Evolutionary conservation across 2,329 filamentous ascomycete species (phyloP).

Genomic region (Zasmidium angulare): DNA sequence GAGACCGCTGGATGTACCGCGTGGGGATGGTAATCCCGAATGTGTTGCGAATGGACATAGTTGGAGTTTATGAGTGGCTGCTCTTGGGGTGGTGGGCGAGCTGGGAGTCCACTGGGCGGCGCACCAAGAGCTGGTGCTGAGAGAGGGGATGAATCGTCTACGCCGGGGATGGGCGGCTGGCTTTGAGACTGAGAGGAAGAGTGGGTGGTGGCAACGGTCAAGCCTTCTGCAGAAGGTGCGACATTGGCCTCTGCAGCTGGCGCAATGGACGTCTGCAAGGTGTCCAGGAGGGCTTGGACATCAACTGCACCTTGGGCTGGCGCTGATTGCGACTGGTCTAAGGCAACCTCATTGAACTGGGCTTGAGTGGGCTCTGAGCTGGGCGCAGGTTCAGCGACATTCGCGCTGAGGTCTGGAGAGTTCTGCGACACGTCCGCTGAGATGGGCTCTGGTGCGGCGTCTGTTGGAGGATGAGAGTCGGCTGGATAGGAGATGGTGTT

Average conservation of each 20-base stretch:
- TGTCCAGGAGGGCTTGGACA: constrained; percentile 49
- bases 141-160: constrained; percentile 33
- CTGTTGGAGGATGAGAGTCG: constrained; percentile 13
- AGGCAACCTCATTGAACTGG: constrained; percentile 25
- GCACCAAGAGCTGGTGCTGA: constrained; percentile 32
- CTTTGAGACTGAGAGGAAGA: constrained; percentile 24
- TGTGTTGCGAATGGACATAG: constrained; percentile 49
- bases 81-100: constrained; percentile 51
- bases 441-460: constrained; percentile 12
- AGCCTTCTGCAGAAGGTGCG: constrained; percentile 34
- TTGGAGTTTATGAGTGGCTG: constrained; percentile 49
- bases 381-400: constrained; percentile 10
- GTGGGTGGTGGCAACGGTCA: constrained; percentile 28
- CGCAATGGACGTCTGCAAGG: constrained; percentile 34
- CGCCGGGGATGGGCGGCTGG: constrained; percentile 28
- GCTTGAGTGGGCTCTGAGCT: constrained; percentile 6
- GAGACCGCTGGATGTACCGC: constrained; percentile 40
- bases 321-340: constrained; percentile 12
- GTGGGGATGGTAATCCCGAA: constrained; percentile 52
- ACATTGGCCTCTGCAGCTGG: constrained; percentile 29
- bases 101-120: constrained; percentile 45
- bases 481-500: constrained; percentile 24
- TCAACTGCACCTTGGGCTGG: constrained; percentile 38
- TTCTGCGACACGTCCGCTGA: constrained; percentile 14
- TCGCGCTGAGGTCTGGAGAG: constrained; percentile 15